Percentiles rank a stretch among this genome's conserved stretches.
Evolutionary conservation across 2,329 filamentous ascomycete species (phyloP).

Genomic region (Waltergamsia citrina): DNA sequence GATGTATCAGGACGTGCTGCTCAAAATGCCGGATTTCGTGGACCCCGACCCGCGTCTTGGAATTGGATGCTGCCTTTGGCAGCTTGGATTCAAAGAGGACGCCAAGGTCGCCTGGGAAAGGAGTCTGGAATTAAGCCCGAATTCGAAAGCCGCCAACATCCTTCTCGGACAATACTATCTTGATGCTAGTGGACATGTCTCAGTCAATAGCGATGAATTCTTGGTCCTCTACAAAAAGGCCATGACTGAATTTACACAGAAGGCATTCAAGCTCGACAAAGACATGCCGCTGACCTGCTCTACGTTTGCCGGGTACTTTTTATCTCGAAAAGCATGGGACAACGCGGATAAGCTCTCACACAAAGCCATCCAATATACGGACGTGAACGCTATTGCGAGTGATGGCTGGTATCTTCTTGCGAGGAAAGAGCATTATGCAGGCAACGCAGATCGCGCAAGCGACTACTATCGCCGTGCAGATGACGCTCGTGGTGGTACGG

Average conservation of each 20-base stretch:
- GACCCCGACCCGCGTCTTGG: conserved; percentile 95
- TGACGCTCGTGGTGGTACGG: conserved; percentile 82
- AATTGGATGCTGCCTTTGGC: conserved; percentile 95
- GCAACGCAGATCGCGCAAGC: conserved; percentile 63
- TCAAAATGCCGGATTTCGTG: conserved; percentile 75
- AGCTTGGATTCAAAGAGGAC: conserved; percentile 87
- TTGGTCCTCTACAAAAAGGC: conserved; percentile 79
- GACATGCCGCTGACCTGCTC: conserved; percentile 82
- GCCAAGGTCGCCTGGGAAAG: conserved; percentile 87
- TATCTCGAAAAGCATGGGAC: conserved; percentile 68
- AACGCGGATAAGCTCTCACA: conserved; percentile 82
- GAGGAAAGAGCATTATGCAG: conserved; percentile 79
- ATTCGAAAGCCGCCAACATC: conserved; percentile 85
- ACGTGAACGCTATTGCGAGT: conserved; percentile 92
- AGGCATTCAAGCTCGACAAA: conserved; percentile 88
- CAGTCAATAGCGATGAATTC: conserved; percentile 79
- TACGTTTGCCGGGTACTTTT: conserved; percentile 83
- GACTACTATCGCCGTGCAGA: conserved; percentile 89
- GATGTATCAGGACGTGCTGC: conserved; percentile 77
- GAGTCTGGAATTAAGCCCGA: conserved; percentile 67
- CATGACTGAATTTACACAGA: conserved; percentile 90
- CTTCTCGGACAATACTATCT: conserved; percentile 86
- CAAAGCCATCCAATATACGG: conserved; percentile 90
- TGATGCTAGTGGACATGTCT: conserved; percentile 72
- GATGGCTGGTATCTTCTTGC: conserved; percentile 96